Evolutionary conservation across 176 grass and related monocot genomes (phyloP).

Genomic region (Eragrostis nindensis): DNA sequence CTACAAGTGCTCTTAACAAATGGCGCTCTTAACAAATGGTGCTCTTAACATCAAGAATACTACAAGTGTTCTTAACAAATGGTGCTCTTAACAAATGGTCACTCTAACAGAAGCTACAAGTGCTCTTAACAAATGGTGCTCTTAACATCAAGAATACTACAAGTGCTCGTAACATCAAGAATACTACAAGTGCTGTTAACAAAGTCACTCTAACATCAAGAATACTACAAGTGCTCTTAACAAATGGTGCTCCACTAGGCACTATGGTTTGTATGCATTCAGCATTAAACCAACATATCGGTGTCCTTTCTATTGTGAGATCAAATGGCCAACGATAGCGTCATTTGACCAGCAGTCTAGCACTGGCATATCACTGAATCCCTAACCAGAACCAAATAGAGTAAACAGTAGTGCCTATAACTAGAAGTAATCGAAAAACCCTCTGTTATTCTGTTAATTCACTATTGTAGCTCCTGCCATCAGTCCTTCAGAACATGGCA

Average conservation of each 20-base stretch:
- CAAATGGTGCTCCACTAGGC: not conserved
- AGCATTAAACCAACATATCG: not conserved
- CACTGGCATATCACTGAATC: not conserved
- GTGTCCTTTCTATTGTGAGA: not conserved
- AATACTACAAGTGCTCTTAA: not conserved
- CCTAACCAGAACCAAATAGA: slow-evolving; percentile 1
- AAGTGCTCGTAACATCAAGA: not conserved
- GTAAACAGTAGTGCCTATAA: not conserved
- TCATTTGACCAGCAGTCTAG: slow-evolving; percentile 17
- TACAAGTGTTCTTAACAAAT: not conserved
- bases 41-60: not conserved
- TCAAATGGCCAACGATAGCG: not conserved
- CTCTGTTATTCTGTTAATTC: not conserved
- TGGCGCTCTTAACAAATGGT: too few species aligned
- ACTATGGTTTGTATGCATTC: not conserved
- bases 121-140: not conserved
- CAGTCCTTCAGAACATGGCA: not conserved
- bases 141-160: not conserved
- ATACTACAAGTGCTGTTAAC: not conserved
- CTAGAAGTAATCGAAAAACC: not conserved
- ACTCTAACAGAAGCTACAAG: not conserved
- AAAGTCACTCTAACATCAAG: not conserved
- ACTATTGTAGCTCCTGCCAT: not conserved
- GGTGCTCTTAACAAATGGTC: not conserved
- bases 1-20: not conserved